Percentiles rank a stretch among this genome's conserved stretches.
phyloP scores from a whole-genome alignment of 2,329 filamentous ascomycete species.

The Verticillium dahliae region DNA sequence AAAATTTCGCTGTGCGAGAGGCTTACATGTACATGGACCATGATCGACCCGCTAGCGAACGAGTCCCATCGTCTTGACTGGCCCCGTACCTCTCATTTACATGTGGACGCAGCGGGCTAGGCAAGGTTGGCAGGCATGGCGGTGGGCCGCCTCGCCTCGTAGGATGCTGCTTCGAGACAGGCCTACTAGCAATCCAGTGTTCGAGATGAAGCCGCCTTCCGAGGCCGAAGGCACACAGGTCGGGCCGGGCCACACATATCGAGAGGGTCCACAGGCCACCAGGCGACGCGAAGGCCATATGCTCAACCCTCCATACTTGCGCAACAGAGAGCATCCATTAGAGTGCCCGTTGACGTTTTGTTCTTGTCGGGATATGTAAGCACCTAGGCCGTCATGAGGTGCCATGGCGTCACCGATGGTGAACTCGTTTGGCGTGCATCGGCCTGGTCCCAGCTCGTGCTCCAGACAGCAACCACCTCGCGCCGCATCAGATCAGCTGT shows the following conservation, averaged over 20 bases:
- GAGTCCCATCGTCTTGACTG: neutral
- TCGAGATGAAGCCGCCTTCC: neutral
- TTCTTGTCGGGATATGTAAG: too few relatives aligned
- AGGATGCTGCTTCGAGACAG: neutral
- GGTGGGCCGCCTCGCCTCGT: neutral
- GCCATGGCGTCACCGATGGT: neutral
- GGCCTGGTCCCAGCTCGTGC: neutral
- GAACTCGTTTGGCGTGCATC: neutral
- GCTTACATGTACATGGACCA: neutral
- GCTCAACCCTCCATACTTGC: too few relatives aligned
- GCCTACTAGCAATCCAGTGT: neutral
- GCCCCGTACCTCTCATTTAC: neutral
- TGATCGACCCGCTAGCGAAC: neutral
- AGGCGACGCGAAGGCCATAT: too few relatives aligned
- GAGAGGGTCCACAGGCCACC: neutral
- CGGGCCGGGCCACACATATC: neutral
- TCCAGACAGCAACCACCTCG: neutral
- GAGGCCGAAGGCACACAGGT: neutral
- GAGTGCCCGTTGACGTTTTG: too few relatives aligned
- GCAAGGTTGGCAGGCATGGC: neutral
- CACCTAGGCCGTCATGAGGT: too few relatives aligned
- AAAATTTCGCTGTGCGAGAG: neutral
- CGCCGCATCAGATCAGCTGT: neutral
- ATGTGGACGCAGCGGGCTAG: neutral
- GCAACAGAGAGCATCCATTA: too few relatives aligned